These are phyloP conservation scores for Entomortierella lignicola DNA, from an alignment of 192 early-diverging fungal genomes.

Conservation along the genomic window DNA sequence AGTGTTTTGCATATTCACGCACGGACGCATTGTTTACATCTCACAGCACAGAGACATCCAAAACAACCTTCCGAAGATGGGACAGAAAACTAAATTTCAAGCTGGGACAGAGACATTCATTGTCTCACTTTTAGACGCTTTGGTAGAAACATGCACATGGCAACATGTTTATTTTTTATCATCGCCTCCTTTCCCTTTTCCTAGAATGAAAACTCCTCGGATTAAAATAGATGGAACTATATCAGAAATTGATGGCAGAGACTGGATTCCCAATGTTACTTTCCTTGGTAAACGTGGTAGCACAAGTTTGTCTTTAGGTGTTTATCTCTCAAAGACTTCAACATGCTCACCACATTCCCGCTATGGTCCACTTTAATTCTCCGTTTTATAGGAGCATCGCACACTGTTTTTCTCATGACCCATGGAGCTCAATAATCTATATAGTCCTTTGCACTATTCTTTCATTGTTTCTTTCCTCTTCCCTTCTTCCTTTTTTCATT, in stretches of 20 bases:
- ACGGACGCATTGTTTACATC: background rate
- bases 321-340: too few relatives aligned
- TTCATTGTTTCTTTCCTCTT: background rate
- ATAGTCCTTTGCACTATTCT: background rate
- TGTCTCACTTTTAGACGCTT: background rate
- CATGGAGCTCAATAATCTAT: background rate
- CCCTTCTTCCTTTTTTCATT: background rate
- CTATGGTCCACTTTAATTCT: too few relatives aligned
- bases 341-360: too few relatives aligned
- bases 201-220: background rate
- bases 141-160: background rate
- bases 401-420: too few relatives aligned
- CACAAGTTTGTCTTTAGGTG: too few relatives aligned
- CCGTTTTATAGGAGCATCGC: too few relatives aligned
- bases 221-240: background rate
- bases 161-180: too few relatives aligned
- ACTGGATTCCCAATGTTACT: too few relatives aligned
- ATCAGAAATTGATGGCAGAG: too few relatives aligned
- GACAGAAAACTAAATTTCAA: background rate
- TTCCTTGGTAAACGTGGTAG: too few relatives aligned
- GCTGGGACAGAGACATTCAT: background rate
- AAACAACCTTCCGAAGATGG: background rate
- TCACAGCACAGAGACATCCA: background rate
- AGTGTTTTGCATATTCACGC: background rate
- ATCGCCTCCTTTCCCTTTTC: too few relatives aligned